A percentile compares a stretch with the other conserved stretches of the same genome.
Conservation (phyloP, 1,139 yeast genomes). For the Nakaseomyces kungkrabaensis region DNA sequence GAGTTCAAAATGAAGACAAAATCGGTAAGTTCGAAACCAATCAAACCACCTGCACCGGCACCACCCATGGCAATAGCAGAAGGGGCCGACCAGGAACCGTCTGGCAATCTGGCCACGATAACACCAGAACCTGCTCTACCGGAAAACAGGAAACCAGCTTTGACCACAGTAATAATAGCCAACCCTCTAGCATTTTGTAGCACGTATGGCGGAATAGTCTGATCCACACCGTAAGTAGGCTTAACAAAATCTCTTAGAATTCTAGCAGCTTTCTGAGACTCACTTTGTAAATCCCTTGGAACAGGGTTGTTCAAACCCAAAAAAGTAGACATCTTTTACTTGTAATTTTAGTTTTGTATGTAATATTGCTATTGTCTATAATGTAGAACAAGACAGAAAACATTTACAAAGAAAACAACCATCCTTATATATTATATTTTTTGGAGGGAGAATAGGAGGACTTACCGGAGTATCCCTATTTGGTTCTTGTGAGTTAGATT, state of each 20-base stretch:
- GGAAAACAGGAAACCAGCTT: slow-evolving; percentile 91
- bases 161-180: slow-evolving; percentile 81
- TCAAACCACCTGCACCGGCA: slow-evolving; percentile 97
- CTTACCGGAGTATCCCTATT: neutral
- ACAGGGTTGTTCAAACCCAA: slow-evolving; percentile 88
- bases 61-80: slow-evolving; percentile 93
- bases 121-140: slow-evolving; percentile 98
- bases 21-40: slow-evolving; percentile 94
- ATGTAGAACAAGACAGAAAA: too few species aligned
- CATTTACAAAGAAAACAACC: too few species aligned
- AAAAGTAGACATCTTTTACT: neutral
- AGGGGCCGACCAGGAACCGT: slow-evolving; percentile 97
- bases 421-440: too few species aligned
- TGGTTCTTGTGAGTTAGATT: neutral
- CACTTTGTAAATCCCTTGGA: slow-evolving; percentile 79
- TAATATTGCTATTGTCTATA: too few species aligned
- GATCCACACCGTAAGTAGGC: slow-evolving; percentile 83
- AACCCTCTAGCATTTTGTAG: slow-evolving; percentile 85
- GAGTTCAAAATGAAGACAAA: slow-evolving; percentile 87
- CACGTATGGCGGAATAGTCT: slow-evolving; percentile 84
- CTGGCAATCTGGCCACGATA: slow-evolving; percentile 84
- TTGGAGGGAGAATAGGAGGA: neutral
- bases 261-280: slow-evolving; percentile 87
- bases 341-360: too few species aligned
- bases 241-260: slow-evolving; percentile 79